A percentile compares a stretch with the other conserved stretches of the same genome.
phyloP scores from a whole-genome alignment of 257 asterid species.

The Sherardia arvensis region DNA sequence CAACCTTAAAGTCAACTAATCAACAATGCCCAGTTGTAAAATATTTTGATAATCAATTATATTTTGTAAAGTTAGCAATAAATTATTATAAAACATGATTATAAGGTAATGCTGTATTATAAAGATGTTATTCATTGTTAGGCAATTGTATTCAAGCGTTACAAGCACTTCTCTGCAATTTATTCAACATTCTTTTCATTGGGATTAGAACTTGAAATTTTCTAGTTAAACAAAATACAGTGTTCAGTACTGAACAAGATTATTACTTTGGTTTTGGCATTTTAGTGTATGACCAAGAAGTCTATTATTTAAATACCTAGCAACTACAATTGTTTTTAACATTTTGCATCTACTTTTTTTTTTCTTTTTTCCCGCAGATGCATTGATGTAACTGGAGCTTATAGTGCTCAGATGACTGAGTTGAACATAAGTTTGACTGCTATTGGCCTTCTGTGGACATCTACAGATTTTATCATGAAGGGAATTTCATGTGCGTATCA shows the following conservation, averaged over 20 bases:
- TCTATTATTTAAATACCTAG: not conserved
- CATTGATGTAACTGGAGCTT: conserved; percentile 92
- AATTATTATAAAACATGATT: not conserved
- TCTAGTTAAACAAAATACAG: not conserved
- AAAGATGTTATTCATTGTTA: not conserved
- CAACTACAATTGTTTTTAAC: not conserved
- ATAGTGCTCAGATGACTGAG: conserved; percentile 84
- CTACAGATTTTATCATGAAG: conserved; percentile 86
- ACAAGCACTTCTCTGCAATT: not conserved
- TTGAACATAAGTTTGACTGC: conserved; percentile 96
- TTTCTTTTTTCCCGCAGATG: conserved; percentile 50
- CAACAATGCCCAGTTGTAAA: not conserved
- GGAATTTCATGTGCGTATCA: conserved; percentile 38
- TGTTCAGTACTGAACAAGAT: not conserved
- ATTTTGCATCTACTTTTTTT: conserved; percentile 4
- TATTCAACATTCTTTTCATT: not conserved
- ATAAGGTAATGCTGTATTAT: not conserved
- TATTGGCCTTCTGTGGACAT: conserved; percentile 87
- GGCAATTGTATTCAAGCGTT: not conserved
- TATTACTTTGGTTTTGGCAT: too few species aligned
- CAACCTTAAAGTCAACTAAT: not conserved
- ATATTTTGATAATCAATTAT: not conserved
- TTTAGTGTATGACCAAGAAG: too few species aligned
- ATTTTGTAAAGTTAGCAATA: not conserved
- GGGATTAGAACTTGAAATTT: not conserved